A percentile compares a stretch with the other conserved stretches of the same genome.
phyloP scores from a whole-genome alignment of 169 alveolate genomes.

The Prorocentrum cordatum region DNA sequence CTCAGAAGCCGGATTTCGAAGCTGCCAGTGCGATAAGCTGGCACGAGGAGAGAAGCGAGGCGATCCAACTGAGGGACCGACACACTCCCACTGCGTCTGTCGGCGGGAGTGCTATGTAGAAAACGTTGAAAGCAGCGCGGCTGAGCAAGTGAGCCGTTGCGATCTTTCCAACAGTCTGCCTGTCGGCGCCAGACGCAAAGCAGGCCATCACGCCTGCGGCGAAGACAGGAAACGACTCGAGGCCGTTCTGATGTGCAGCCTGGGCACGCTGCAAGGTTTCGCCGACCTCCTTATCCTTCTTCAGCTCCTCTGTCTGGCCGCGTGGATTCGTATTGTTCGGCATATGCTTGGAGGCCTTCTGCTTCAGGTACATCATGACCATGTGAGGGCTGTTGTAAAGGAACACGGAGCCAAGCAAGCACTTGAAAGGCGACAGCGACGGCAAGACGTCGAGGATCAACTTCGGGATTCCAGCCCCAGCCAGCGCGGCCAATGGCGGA shows the following conservation, averaged over 20 bases:
- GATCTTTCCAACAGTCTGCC: not conserved
- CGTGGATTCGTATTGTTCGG: not conserved
- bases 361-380: not conserved
- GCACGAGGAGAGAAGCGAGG: not conserved
- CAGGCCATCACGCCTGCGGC: not conserved
- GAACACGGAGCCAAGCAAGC: not conserved
- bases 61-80: not conserved
- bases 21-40: not conserved
- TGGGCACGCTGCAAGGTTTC: not conserved
- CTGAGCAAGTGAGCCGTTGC: not conserved
- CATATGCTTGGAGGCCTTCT: not conserved
- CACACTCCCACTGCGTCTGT: not conserved
- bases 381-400: not conserved
- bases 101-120: not conserved
- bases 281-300: not conserved
- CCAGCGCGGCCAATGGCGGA: too few relatives aligned
- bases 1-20: too few relatives aligned
- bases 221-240: not conserved
- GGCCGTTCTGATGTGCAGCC: not conserved
- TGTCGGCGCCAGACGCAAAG: not conserved
- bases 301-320: not conserved
- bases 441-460: too few relatives aligned
- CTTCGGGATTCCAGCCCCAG: too few relatives aligned
- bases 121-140: not conserved
- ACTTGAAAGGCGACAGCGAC: not conserved